Evolutionary conservation across 495 filamentous ascomycete species (phyloP), one percentile per base, ranked within the genome.

Genomic region (Neurospora hispaniola): DNA sequence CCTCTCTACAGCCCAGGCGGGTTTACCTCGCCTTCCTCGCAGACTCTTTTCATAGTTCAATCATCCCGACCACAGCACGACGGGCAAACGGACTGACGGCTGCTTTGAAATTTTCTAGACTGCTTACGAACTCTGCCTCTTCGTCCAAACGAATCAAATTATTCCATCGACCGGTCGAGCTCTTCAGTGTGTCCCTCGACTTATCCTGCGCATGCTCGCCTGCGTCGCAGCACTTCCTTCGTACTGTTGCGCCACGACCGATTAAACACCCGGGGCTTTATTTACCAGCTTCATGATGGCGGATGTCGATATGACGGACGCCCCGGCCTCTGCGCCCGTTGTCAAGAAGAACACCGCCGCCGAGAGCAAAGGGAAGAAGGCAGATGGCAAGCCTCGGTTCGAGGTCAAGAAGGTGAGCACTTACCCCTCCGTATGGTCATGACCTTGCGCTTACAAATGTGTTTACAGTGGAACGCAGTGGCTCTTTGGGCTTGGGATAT

Each of bases 401-500:
- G 96, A 99, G 80, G 96, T 99, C 70, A 98, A 98, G 85, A 99
- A 99, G 91, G 95, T 97, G 83, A 70, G 78, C 77, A 27, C 31
- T 68, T 16, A 1, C 27, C 42, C 71, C 35, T 35, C 42, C 10
- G 35, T 70, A 11, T n/a, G 41, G 42, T 38, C 23, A 70, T 62
- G 43, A 16, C 31, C 5, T n/a, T 35, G 35, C 41, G 40, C 71
- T 74, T 78, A 74, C 79, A 74, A 73, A 78, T 27, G 35, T 66
- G 46, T 23, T 40, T 14, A 18, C 74, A 98, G 94, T 99, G 96
- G 96, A 98, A 98, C 76, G 96, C 96, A 1, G 96, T 99, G n/a
- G 93, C 96, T 42, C 86, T 99, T 3, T 99, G 96, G 96, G 96
- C 96, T 2, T 99, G 96, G 96, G 96, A 99, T 82, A 99, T 99